A percentile compares a stretch with the other conserved stretches of the same genome.
Conservation (phyloP, 1,284 basidiomycete species). For the Boletus sp. region DNA sequence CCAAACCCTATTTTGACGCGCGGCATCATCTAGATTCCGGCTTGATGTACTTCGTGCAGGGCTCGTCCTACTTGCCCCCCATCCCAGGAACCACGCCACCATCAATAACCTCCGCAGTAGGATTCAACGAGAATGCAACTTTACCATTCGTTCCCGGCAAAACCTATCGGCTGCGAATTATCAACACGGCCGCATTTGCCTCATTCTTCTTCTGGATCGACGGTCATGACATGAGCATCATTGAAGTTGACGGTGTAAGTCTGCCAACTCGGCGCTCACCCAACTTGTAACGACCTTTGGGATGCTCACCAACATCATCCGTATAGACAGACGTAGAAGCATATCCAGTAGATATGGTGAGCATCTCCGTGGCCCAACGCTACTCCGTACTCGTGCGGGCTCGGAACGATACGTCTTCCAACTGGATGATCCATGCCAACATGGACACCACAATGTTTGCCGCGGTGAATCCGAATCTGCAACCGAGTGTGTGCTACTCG, state of each 20-base stretch:
- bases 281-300: too few relatives aligned
- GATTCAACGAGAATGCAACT: slow-evolving; percentile 84
- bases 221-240: slow-evolving; percentile 86
- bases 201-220: slow-evolving; percentile 88
- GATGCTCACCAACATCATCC: background rate
- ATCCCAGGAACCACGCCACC: slow-evolving; percentile 46
- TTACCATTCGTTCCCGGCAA: slow-evolving; percentile 81
- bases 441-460: slow-evolving; percentile 87
- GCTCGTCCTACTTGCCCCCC: slow-evolving; percentile 65
- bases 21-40: slow-evolving; percentile 55
- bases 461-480: slow-evolving; percentile 43
- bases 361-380: slow-evolving; percentile 85
- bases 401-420: slow-evolving; percentile 75
- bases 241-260: slow-evolving; percentile 83
- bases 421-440: slow-evolving; percentile 89
- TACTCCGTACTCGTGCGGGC: slow-evolving; percentile 91
- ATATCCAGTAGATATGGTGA: slow-evolving; percentile 65
- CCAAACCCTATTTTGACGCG: background rate
- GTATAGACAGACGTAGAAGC: slow-evolving; percentile 71
- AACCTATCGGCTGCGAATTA: slow-evolving; percentile 70
- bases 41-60: slow-evolving; percentile 82
- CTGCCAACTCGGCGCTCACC: background rate
- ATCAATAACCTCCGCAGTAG: slow-evolving; percentile 53
- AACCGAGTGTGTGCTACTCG: slow-evolving; percentile 57
- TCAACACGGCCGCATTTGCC: slow-evolving; percentile 74